Evolutionary conservation across 129 eudicot species (phyloP), one percentile per base, ranked within the genome.

Genomic region (Kitagawia praeruptora): DNA sequence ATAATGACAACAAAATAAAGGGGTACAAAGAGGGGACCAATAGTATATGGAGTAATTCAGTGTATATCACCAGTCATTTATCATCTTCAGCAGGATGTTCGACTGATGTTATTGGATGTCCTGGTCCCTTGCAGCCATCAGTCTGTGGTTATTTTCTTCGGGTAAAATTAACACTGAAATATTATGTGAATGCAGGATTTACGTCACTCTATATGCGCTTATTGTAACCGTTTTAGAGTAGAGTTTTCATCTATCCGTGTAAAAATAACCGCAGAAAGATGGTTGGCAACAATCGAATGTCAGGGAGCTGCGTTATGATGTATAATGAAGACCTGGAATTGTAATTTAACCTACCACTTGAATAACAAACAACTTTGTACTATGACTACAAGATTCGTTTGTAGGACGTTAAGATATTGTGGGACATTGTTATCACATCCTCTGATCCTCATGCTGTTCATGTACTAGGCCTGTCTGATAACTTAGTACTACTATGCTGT

Each of bases 381-480:
- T 75, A 14, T 61, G 84, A 46, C 54, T 66, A 67, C 61, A 34
- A 80, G 83, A 84, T 87, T 80, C 69, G 77, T 70, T 81, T 82
- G 37, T 37, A 76, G 74, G 44, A 61, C 56, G 61, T 82, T 66
- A 78, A 78, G 75, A 75, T 84, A 61, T 61, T 70, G 88, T 82
- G 84, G 86, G 86, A 77, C 85, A 81, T 85, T 64, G 11, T 77
- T 80, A 61, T 74, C 76, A 51, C 48, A 73, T 37, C 77, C n/a
- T n/a, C n/a, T n/a, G n/a, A n/a, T n/a, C n/a, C 81, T 84, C 76
- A 53, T 75, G 75, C 41, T 75, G 81, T 78, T 76, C 81, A 61
- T 49, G 81, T 42, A 76, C 72, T 71, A 41, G 44, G 51, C 38
- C 56, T 12, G 73, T 69, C 47, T 31, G 44, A 80, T 79, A 23